Evolutionary conservation across 2,329 filamentous ascomycete species (phyloP).

Genomic region (Sporothrix variecibatus): DNA sequence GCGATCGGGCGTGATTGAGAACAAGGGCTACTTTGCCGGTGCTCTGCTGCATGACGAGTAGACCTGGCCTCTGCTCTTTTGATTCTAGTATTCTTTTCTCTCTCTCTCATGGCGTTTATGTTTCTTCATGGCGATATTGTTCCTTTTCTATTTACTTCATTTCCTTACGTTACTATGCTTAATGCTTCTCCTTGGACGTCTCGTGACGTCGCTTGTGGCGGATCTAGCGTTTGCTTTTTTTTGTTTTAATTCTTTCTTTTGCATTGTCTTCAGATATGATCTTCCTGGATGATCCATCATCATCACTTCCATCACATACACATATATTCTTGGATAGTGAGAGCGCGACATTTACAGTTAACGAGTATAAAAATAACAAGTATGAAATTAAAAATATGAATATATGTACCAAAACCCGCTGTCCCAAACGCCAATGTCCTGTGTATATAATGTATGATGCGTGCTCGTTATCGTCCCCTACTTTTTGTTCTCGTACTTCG

Average conservation of each 20-base stretch:
- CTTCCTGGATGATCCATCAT: neutral
- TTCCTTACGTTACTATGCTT: constrained; percentile 4
- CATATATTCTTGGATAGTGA: neutral
- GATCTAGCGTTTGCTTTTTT: constrained; percentile 26
- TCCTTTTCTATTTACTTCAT: neutral
- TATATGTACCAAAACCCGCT: neutral
- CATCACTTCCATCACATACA: neutral
- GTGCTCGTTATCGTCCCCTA: neutral
- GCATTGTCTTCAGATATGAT: constrained; percentile 32
- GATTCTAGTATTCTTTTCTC: neutral
- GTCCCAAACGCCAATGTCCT: constrained; percentile 3
- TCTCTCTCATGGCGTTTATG: neutral
- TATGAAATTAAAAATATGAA: constrained; percentile 6
- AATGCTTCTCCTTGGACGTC: constrained; percentile 18
- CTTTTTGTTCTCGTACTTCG: no score
- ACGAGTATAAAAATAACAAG: neutral
- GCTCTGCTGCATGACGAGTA: constrained; percentile 63
- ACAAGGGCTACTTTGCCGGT: constrained; percentile 94
- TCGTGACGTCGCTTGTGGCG: neutral
- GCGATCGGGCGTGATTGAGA: constrained; percentile 92
- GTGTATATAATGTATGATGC: neutral
- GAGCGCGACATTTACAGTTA: neutral
- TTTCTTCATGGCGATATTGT: neutral
- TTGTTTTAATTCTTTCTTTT: constrained; percentile 29
- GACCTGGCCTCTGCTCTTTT: neutral